Evolutionary conservation across 345 rosid species (phyloP), one percentile per base, ranked within the genome.

Genomic region (Gossypium herbaceum): DNA sequence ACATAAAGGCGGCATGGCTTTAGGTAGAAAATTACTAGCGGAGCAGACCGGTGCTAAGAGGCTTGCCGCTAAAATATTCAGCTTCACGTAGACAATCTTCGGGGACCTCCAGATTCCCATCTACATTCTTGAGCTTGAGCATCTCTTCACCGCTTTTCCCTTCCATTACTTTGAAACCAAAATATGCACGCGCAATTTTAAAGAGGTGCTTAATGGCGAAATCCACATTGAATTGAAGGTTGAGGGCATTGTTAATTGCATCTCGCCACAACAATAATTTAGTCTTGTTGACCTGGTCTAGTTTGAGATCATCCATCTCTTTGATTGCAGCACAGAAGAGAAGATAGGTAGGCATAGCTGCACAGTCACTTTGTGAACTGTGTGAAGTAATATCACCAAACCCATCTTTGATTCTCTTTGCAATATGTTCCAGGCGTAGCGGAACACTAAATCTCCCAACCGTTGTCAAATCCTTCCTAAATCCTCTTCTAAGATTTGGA

Each of bases 161-260:
- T 13, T 62, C 8, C 9, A 1, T 25, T 8, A n/a, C 67, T 62
- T 62, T 62, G 9, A 62, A 62, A 12, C 67, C 67, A 27, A 62
- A 62, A 34, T 62, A 62, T 13, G 67, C 67, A 12, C 44, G 67
- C 6, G 44, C 67, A 62, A 62, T 62, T 62, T 13, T 62, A 41
- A 27, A 12, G 44, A 62, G 34, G 5, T 62, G 67, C 1, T 62
- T 29, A 8, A 7, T 13, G 17, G 9, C 43, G 12, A 62, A 62
- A 19, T 17, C 44, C 45, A 62, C 67, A 1, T 13, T 29, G 43
- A 62, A 62, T 12, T 29, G 17, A n/a, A 62, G 10, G 19, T 17
- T 2, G 9, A 11, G 4, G 8, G 65, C 65, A 60, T 17, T 3
- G 12, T 60, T 60, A 12, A 62, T 62, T 12, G 44, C 44, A 34